These are phyloP conservation scores for Vitis hybrid DNA, from an alignment of 177 flowering plant genomes.

Conservation along the genomic window DNA sequence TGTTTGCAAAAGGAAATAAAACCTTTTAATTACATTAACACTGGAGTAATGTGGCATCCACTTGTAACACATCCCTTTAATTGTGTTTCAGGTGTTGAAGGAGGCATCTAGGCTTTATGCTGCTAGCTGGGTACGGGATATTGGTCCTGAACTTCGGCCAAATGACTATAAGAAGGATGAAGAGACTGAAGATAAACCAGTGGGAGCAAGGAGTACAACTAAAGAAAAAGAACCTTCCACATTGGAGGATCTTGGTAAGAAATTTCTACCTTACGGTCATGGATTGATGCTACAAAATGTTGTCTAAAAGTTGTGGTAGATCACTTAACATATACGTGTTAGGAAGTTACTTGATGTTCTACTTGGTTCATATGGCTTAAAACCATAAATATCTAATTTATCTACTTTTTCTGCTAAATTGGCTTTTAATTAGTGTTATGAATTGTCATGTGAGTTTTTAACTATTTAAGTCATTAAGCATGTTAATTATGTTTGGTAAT, in stretches of 20 bases:
- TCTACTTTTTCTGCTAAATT: too few species aligned
- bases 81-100: slow-evolving; percentile 58
- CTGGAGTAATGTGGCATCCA: not conserved
- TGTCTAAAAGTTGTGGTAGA: not conserved
- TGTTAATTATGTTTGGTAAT: too few species aligned
- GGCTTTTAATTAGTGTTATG: too few species aligned
- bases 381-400: too few species aligned
- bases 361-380: too few species aligned
- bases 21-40: not conserved
- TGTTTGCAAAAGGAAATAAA: not conserved
- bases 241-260: slow-evolving; percentile 83
- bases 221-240: slow-evolving; percentile 70
- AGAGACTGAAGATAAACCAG: slow-evolving; percentile 25
- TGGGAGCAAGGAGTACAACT: slow-evolving; percentile 17
- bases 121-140: slow-evolving; percentile 97
- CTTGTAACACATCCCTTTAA: not conserved
- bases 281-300: not conserved
- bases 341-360: not conserved
- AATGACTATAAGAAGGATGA: slow-evolving; percentile 57
- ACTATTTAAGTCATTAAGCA: too few species aligned
- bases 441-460: too few species aligned
- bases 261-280: not conserved
- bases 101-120: slow-evolving; percentile 81
- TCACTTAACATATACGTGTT: not conserved
- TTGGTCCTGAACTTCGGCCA: slow-evolving; percentile 88